Evolutionary conservation across 2,329 filamentous ascomycete species (phyloP).

Genomic region (Incumbomyces lentus): DNA sequence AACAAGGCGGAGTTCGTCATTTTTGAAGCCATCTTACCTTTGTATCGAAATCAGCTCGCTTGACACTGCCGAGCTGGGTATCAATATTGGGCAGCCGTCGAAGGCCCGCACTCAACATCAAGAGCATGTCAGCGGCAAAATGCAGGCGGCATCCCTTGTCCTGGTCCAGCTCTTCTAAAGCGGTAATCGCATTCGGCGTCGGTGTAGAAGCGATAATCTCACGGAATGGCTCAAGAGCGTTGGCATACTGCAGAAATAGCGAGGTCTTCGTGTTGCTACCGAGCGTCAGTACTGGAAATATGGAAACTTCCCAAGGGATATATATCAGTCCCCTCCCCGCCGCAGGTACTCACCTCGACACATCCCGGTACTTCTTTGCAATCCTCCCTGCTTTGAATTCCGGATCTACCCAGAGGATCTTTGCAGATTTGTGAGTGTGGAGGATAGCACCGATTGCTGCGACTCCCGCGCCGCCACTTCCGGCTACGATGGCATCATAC

Average conservation of each 20-base stretch:
- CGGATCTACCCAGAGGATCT: conserved; percentile 51
- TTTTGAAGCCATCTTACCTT: conserved; percentile 3
- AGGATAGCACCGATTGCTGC: conserved; percentile 53
- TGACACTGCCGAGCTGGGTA: conserved; percentile 26
- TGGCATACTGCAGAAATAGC: conserved; percentile 48
- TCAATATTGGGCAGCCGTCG: conserved; percentile 28
- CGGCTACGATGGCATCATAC: conserved; percentile 48
- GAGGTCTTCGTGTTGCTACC: conserved; percentile 51
- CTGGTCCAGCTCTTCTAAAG: conserved; percentile 44
- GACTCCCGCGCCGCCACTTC: conserved; percentile 49
- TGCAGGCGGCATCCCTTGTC: conserved; percentile 48
- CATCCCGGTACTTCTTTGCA: conserved; percentile 48
- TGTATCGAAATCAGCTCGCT: conserved; percentile 22
- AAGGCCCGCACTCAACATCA: conserved; percentile 35
- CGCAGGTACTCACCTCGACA: conserved; percentile 40
- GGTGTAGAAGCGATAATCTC: conserved; percentile 39
- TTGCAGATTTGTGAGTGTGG: conserved; percentile 39
- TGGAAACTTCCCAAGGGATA: too few relatives aligned
- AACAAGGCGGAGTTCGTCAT: conserved; percentile 14
- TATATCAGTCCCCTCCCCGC: too few relatives aligned
- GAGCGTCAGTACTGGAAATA: conserved; percentile 12
- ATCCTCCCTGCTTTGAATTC: conserved; percentile 45
- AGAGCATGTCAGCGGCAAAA: conserved; percentile 47
- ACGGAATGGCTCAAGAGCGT: conserved; percentile 43
- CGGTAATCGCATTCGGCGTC: conserved; percentile 44